A percentile compares a stretch with the other conserved stretches of the same genome.
These are phyloP conservation scores for Bothriochloa decipiens DNA, from an alignment of 176 grass and related monocot genomes.

Conservation along the genomic window DNA sequence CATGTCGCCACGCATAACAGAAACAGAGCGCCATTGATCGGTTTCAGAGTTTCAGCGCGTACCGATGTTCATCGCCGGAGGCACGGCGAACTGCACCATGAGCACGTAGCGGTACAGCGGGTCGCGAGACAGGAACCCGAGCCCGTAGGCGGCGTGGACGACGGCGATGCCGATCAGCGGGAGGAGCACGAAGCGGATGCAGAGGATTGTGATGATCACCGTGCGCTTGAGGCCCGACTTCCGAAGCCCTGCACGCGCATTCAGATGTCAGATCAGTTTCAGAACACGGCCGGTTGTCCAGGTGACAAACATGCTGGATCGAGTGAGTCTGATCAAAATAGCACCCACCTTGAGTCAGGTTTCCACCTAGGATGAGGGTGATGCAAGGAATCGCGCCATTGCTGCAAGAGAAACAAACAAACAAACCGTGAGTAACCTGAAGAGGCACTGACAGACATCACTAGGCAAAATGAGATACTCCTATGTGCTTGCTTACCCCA, in stretches of 20 bases:
- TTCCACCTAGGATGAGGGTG: constrained; percentile 90
- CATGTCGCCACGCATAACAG: not conserved
- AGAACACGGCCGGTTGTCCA: not conserved
- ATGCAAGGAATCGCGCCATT: constrained; percentile 81
- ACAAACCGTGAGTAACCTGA: not conserved
- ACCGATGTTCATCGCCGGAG: constrained; percentile 94
- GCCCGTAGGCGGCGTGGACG: constrained; percentile 48
- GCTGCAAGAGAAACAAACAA: constrained; percentile 42
- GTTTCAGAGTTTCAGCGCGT: constrained; percentile 13
- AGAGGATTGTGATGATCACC: constrained; percentile 62
- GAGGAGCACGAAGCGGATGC: constrained; percentile 65
- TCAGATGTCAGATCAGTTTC: not conserved
- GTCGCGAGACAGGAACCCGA: constrained; percentile 70
- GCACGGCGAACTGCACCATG: constrained; percentile 84
- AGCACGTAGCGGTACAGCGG: constrained; percentile 81
- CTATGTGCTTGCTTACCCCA: constrained; percentile 57
- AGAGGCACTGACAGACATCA: not conserved
- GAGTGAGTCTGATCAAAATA: not conserved
- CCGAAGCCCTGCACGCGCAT: constrained; percentile 48
- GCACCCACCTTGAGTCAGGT: constrained; percentile 66
- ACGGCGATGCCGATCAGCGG: constrained; percentile 71
- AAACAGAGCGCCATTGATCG: not conserved
- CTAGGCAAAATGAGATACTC: not conserved
- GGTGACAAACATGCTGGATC: not conserved
- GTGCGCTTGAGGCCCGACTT: constrained; percentile 57